Conservation (phyloP, 225 moss, liverwort and hornwort species). For the Asterella californica region DNA sequence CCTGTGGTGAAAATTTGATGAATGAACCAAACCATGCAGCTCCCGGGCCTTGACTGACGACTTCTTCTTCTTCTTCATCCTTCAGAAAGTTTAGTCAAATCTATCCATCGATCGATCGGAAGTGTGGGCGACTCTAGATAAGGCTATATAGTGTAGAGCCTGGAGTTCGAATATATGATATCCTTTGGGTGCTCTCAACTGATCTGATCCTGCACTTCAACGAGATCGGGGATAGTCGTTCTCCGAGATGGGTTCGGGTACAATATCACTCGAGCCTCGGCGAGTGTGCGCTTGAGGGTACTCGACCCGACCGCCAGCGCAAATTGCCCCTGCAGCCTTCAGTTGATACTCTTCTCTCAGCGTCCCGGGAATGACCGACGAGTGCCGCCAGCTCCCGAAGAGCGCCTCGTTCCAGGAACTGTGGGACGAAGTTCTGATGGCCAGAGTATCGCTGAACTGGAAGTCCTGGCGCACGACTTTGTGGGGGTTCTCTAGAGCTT, state of each 20-base stretch:
- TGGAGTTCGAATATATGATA: neutral
- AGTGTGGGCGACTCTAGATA: neutral
- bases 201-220: constrained; percentile 8
- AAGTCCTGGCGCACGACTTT: constrained; percentile 89
- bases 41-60: neutral
- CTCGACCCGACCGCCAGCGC: constrained; percentile 34
- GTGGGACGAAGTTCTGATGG: constrained; percentile 80
- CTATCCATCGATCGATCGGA: neutral
- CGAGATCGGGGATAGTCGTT: constrained; percentile 44
- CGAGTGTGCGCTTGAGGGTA: constrained; percentile 52
- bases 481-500: constrained; percentile 90
- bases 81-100: neutral
- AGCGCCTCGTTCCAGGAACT: constrained; percentile 98
- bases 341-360: constrained; percentile 67
- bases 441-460: constrained; percentile 73
- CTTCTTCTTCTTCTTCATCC: too few species aligned
- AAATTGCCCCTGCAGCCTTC: constrained; percentile 46
- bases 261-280: constrained; percentile 80
- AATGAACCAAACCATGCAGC: constrained; percentile 18
- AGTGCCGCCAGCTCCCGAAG: constrained; percentile 89
- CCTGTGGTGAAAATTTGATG: constrained; percentile 21
- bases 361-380: constrained; percentile 49
- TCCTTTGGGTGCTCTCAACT: neutral
- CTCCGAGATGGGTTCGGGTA: constrained; percentile 71
- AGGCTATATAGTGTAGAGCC: neutral